A percentile compares a stretch with the other conserved stretches of the same genome.
Conservation (phyloP, 495 filamentous ascomycete species). For the Hyphodiscus hymeniophilus region DNA sequence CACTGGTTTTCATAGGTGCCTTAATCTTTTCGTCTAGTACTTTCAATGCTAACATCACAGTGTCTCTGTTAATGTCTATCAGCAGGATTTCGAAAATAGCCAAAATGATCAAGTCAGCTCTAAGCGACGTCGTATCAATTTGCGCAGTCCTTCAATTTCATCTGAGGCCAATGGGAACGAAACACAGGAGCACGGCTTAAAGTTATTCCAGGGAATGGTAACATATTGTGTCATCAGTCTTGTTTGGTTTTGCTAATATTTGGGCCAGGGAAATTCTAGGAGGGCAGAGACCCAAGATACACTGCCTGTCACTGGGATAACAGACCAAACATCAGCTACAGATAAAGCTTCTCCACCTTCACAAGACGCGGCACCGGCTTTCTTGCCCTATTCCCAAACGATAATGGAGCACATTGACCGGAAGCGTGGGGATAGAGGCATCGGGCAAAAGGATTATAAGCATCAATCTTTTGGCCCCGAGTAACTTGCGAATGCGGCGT, state of each 20-base stretch:
- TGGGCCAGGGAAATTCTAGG: background rate
- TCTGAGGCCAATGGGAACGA: background rate
- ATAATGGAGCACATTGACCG: constrained; percentile 1
- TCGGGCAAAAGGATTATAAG: background rate
- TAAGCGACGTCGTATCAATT: background rate
- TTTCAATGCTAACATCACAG: no score
- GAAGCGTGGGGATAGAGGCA: background rate
- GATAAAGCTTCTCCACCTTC: background rate
- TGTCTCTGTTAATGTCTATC: no score
- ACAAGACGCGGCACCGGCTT: background rate
- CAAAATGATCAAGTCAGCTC: background rate
- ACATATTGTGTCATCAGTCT: background rate
- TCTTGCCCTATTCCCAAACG: background rate
- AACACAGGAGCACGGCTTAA: background rate
- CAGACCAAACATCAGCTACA: background rate
- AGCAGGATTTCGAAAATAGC: background rate
- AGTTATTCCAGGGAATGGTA: background rate
- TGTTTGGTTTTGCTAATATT: background rate
- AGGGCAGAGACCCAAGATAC: constrained; percentile 10
- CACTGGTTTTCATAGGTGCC: constrained; percentile 4
- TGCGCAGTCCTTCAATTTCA: background rate
- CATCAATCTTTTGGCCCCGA: background rate
- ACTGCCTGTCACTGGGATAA: constrained; percentile 1
- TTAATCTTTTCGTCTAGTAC: no score
- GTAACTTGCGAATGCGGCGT: constrained; percentile 11